Base-by-base conservation (phyloP, 345 rosid genomes). In the Cardamine chenopodiifolia region DNA sequence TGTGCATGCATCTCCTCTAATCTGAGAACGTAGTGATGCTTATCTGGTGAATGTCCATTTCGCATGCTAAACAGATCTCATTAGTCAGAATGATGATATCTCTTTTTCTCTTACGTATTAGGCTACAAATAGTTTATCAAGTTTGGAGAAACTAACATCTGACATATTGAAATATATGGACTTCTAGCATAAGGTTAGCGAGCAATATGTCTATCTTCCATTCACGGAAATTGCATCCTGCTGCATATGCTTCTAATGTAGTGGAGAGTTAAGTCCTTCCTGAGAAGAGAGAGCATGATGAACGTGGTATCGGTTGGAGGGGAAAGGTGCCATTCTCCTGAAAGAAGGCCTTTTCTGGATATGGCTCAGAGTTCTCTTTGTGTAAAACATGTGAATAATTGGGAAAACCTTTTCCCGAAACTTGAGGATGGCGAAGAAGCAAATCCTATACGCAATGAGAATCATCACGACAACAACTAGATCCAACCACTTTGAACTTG, bases 401-500 rank as follows among this genome's bases (percentile, higher is more conserved):
- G 97, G 96, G 28, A 81, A 85, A 69, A 88, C 87, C 82, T 81
- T 85, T 81, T 95, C 98, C 73, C 82, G 82, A 48, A 87, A 78
- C 89, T 91, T 91, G 72, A 92, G 92, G 37, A 92, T 87, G 28
- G 79, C 15, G 71, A 88, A 91, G 85, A 94, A 94, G 39, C 86
- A 34, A 59, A 91, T 60, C 66, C 97, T 86, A 65, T 86, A 91
- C 35, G 80, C 68, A 15, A 94, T n/a, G 8, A 94, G 90, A 68
- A 92, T 94, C 22, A 82, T 69, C 26, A 71, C 75, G 18, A 92
- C 74, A 22, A 82, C 88, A 1, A 83, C 80, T 28, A 92, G 81
- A 79, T 94, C 98, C 88, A 87, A 86, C 98, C 98, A 92, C 71
- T 94, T 94, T 8, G 97, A 90, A 42, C 68, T 78, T 5, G 72